A percentile compares a stretch with the other conserved stretches of the same genome.
phyloP scores from a whole-genome alignment of 129 eudicot genomes.

The Flaveria robusta region DNA sequence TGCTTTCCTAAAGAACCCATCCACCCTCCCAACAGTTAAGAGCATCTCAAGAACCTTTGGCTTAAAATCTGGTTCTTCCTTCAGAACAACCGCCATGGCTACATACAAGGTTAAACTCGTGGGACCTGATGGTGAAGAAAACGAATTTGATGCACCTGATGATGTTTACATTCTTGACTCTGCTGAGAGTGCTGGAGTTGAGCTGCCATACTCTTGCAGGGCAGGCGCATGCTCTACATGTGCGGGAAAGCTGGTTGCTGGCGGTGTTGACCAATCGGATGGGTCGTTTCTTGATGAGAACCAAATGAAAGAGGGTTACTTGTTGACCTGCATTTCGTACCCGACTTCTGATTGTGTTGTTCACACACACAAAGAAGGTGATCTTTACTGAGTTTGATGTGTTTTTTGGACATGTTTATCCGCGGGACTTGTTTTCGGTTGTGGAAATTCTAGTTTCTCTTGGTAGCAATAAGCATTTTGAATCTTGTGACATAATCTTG shows the following conservation, averaged over 20 bases:
- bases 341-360: conserved; percentile 85
- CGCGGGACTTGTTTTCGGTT: conserved; percentile 14
- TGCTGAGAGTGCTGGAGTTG: conserved; percentile 83
- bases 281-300: conserved; percentile 84
- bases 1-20: conserved; percentile 45
- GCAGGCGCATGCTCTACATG: conserved; percentile 99
- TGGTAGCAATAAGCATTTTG: conserved; percentile 25
- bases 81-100: conserved; percentile 60
- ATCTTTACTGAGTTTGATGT: conserved; percentile 55
- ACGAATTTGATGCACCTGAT: conserved; percentile 83
- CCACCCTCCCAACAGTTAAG: conserved; percentile 51
- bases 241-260: conserved; percentile 67
- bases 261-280: conserved; percentile 84
- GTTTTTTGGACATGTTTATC: neutral
- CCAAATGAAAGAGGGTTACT: conserved; percentile 67
- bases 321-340: conserved; percentile 90
- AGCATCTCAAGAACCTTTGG: conserved; percentile 59
- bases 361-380: conserved; percentile 89
- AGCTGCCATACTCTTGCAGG: conserved; percentile 92
- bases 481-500: conserved; percentile 9
- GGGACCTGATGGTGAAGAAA: conserved; percentile 66
- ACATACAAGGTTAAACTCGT: conserved; percentile 72
- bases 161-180: conserved; percentile 81
- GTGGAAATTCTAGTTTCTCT: conserved; percentile 18
- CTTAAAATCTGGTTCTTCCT: conserved; percentile 51